These are phyloP conservation scores for Kazachstania africana DNA, from an alignment of 805 yeast species.

Conservation along the genomic window DNA sequence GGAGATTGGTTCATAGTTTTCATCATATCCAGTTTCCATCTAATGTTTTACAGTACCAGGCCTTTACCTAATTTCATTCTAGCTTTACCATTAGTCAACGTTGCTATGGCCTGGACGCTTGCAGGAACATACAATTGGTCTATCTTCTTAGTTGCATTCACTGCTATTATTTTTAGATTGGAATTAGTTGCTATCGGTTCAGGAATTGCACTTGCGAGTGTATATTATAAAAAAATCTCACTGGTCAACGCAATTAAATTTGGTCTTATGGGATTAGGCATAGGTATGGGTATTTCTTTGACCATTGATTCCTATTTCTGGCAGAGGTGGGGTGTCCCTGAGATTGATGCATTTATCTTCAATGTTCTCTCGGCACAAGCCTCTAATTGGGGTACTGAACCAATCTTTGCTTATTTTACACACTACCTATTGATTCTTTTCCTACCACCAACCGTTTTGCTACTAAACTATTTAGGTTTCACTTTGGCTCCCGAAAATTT, in stretches of 20 bases:
- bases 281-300: slow-evolving; percentile 34
- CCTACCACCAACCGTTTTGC: slow-evolving; percentile 34
- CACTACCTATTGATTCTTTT: slow-evolving; percentile 32
- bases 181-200: slow-evolving; percentile 52
- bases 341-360: slow-evolving; percentile 56
- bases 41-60: slow-evolving; percentile 69
- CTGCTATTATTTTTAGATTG: slow-evolving; percentile 58
- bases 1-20: slow-evolving; percentile 53
- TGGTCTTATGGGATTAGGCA: slow-evolving; percentile 34
- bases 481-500: slow-evolving; percentile 28
- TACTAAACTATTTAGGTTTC: slow-evolving; percentile 29
- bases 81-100: slow-evolving; percentile 60
- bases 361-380: slow-evolving; percentile 72
- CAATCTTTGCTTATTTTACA: slow-evolving; percentile 55
- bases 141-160: slow-evolving; percentile 44
- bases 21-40: slow-evolving; percentile 61
- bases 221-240: slow-evolving; percentile 36
- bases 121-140: slow-evolving; percentile 37
- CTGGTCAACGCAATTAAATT: slow-evolving; percentile 30
- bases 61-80: slow-evolving; percentile 76
- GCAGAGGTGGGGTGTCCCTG: slow-evolving; percentile 56
- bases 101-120: slow-evolving; percentile 41
- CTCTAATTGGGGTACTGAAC: slow-evolving; percentile 75
- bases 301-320: slow-evolving; percentile 71
- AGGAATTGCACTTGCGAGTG: slow-evolving; percentile 36